phyloP scores from a whole-genome alignment of 257 asterid species.

The Haberlea rhodopensis region DNA sequence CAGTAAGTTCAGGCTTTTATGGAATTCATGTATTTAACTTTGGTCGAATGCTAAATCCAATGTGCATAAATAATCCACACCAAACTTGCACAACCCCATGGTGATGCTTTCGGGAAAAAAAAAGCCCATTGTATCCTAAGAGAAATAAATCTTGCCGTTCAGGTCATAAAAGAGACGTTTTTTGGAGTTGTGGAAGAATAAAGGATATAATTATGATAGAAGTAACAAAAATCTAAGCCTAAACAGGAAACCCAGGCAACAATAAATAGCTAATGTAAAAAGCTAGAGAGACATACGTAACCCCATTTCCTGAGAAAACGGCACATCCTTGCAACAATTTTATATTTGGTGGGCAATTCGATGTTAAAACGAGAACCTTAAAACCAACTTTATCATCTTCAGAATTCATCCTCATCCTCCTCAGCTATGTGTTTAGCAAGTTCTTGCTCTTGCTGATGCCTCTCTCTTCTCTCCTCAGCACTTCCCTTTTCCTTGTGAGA shows the following conservation, averaged over 20 bases:
- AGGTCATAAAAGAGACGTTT: neutral
- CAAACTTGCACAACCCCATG: no score
- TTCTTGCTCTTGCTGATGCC: conserved; percentile 62
- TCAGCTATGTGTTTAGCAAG: conserved; percentile 95
- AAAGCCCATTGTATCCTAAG: no score
- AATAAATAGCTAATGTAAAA: conserved; percentile 7
- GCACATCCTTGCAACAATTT: neutral
- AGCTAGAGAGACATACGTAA: neutral
- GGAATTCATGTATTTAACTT: neutral
- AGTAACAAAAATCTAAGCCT: conserved; percentile 7
- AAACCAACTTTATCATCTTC: conserved; percentile 16
- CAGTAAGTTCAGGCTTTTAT: neutral
- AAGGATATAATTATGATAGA: no score
- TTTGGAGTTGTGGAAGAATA: no score
- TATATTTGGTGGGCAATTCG: neutral
- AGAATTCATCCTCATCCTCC: conserved; percentile 88
- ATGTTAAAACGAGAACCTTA: neutral
- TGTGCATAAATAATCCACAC: neutral
- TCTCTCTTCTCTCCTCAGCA: conserved; percentile 91
- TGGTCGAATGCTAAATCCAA: neutral
- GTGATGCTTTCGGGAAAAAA: no score
- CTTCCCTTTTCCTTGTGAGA: conserved; percentile 87
- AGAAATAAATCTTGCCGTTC: neutral
- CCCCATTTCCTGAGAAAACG: neutral
- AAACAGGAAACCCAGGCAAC: conserved; percentile 20